phyloP scores from a whole-genome alignment of 1,284 basidiomycete genomes.

The Leccinum fallax region DNA sequence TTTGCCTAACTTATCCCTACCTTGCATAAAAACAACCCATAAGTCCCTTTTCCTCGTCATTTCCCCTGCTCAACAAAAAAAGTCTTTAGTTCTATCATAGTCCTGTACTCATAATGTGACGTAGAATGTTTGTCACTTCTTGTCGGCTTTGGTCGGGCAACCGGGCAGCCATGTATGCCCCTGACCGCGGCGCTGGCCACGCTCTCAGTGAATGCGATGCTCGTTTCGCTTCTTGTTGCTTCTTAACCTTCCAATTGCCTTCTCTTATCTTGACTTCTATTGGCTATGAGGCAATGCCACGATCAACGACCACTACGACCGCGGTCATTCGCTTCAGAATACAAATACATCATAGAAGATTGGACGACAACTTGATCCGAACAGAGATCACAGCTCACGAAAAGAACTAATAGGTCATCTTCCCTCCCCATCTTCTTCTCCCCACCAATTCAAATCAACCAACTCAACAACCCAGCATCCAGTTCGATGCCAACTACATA shows the following conservation, averaged over 20 bases:
- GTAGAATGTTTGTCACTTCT: background rate
- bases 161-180: background rate
- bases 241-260: background rate
- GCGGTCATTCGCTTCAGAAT: background rate
- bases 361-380: background rate
- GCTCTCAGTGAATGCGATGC: background rate
- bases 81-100: background rate
- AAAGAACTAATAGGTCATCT: background rate
- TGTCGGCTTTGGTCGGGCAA: too few relatives aligned
- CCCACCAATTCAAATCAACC: background rate
- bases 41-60: background rate
- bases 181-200: background rate
- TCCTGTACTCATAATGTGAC: background rate
- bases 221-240: background rate
- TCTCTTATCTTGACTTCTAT: background rate
- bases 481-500: background rate
- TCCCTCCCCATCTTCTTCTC: background rate
- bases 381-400: background rate
- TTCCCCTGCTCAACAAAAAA: background rate
- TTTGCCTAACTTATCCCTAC: background rate
- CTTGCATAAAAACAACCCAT: background rate
- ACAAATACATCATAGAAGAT: background rate
- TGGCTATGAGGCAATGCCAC: background rate
- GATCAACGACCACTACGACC: background rate
- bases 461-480: background rate